A percentile compares a stretch with the other conserved stretches of the same genome.
Conservation (phyloP, 805 yeast genomes). For the Kodamaea neixiangensis region DNA sequence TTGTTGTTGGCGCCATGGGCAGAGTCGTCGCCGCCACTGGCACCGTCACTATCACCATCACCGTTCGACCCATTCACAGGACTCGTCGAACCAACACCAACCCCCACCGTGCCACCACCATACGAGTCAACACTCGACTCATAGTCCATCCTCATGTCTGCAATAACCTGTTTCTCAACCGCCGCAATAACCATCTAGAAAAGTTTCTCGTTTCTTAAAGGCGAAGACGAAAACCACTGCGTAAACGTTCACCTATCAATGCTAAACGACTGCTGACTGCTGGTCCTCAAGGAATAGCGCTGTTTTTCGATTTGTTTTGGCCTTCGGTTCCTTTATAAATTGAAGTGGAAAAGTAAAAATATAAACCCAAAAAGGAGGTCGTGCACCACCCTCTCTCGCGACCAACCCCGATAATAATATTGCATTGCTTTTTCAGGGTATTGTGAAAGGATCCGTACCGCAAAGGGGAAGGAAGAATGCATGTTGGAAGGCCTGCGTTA, state of each 20-base stretch:
- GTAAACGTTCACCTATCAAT: too few relatives aligned
- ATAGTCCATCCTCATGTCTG: slow-evolving; percentile 1
- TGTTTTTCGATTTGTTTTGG: neutral
- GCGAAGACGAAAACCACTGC: too few relatives aligned
- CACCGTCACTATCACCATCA: neutral
- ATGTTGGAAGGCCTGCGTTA: neutral
- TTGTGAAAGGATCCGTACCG: neutral
- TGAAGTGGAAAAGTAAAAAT: neutral
- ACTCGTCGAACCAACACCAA: neutral
- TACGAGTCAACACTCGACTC: neutral
- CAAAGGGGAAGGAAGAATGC: neutral
- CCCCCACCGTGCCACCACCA: neutral
- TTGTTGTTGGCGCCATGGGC: neutral
- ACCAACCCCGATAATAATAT: neutral
- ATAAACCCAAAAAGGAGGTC: neutral
- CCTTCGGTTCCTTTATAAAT: neutral
- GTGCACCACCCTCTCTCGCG: neutral
- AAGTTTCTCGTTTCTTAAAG: neutral
- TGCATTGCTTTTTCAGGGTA: neutral
- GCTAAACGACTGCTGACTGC: neutral
- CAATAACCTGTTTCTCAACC: neutral
- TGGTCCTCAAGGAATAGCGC: neutral
- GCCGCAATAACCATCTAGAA: neutral
- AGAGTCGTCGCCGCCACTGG: neutral
- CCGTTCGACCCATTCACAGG: neutral